Percentiles rank a stretch among this genome's conserved stretches.
These are phyloP conservation scores for Cylindrotheca closterium DNA, from an alignment of 108 stramenopile genomes.

Conservation along the genomic window DNA sequence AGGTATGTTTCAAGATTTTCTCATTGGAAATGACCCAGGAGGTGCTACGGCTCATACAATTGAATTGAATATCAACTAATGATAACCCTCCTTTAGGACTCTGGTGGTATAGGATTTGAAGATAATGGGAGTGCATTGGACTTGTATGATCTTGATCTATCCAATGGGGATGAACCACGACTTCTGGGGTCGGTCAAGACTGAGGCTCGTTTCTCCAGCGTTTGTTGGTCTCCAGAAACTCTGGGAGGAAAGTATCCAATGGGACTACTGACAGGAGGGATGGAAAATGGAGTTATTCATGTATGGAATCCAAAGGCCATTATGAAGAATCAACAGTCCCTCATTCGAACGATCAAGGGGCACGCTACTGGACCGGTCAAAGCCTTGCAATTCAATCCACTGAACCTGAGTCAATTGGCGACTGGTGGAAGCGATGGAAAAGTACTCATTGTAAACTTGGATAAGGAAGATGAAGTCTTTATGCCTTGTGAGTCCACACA, in stretches of 20 bases:
- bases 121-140: constrained; percentile 94
- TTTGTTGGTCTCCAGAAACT: constrained; percentile 54
- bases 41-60: not conserved
- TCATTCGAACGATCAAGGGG: constrained; percentile 46
- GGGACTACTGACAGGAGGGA: constrained; percentile 93
- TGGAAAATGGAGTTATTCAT: constrained; percentile 92
- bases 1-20: constrained; percentile 46
- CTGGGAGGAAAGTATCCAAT: constrained; percentile 33
- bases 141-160: constrained; percentile 70
- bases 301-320: constrained; percentile 87
- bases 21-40: not conserved
- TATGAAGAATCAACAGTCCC: constrained; percentile 27
- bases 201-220: constrained; percentile 56
- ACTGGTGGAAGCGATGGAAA: constrained; percentile 83
- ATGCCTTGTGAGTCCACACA: constrained; percentile 26
- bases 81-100: constrained; percentile 33
- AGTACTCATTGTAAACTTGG: constrained; percentile 60
- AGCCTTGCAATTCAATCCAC: constrained; percentile 87
- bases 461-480: constrained; percentile 33
- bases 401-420: constrained; percentile 69
- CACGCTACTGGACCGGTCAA: constrained; percentile 67
- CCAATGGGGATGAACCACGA: constrained; percentile 24
- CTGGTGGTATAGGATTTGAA: constrained; percentile 81
- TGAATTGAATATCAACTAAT: not conserved
- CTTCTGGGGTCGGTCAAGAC: constrained; percentile 80